Evolutionary conservation across 345 rosid genomes (phyloP), one percentile per base, ranked within the genome.

Genomic region (Populus alba): DNA sequence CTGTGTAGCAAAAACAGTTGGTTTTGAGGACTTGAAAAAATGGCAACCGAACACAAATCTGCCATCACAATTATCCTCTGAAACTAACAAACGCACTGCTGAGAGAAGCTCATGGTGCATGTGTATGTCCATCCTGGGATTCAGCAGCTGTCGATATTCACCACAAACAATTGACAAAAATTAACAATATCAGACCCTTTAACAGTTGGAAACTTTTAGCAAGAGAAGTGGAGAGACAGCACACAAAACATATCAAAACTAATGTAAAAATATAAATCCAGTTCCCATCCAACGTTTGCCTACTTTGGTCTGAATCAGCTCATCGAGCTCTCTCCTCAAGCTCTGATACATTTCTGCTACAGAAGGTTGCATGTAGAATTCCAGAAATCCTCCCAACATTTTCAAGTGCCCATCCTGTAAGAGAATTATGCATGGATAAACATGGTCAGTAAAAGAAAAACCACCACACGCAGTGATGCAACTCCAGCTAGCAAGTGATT

Each of bases 301-400:
- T 83, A 93, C 98, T 87, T 93, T 95, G 18, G 75, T 82, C 77
- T 88, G 92, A 82, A 95, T 87, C 70, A 95, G 85, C 75, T 89
- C 96, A 83, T 91, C 97, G 65, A 95, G 89, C 87, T 93, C 97
- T 81, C 87, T 88, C 87, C 90, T 92, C 76, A 93, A 73, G 84
- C 75, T 83, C 76, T 76, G 89, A 75, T 86, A 93, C 77, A 87
- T 83, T 81, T 91, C 93, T 45, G 92, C 94, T 68, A 87, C 75
- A 63, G 83, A 83, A 74, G 96, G 92, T 67, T 87, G 80, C 94
- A 90, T 89, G 87, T 90, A 95, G 82, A 95, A 92, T 78, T 95
- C 99, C 83, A 95, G 74, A 80, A 86, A 95, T 38, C 98, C 99
- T 77, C 93, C 98, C 85, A 93, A 76, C 98, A 95, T 92, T 87